Evolutionary conservation across 371 early-diverging fungal genomes (phyloP).

Genomic region (Globomyces sp.): DNA sequence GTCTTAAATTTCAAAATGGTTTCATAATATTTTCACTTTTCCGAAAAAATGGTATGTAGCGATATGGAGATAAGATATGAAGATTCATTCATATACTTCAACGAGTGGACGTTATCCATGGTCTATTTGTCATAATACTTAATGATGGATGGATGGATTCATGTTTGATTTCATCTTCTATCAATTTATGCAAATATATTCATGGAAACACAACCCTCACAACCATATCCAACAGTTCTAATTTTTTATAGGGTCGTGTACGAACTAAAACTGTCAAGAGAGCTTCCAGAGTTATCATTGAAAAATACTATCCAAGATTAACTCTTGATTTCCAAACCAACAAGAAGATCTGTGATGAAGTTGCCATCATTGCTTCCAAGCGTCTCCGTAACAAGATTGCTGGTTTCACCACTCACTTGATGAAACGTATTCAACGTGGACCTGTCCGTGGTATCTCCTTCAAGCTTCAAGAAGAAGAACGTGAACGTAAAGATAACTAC

Average conservation of each 20-base stretch:
- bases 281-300: conserved; percentile 99
- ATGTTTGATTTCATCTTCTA: too few species aligned
- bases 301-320: conserved; percentile 99
- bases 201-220: background rate
- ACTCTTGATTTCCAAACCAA: conserved; percentile 99
- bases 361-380: conserved; percentile 98
- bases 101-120: too few species aligned
- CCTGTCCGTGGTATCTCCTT: conserved; percentile 99
- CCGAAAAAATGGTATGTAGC: too few species aligned
- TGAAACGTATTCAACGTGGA: conserved; percentile 99
- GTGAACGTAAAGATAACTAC: conserved; percentile 99
- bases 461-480: conserved; percentile 94
- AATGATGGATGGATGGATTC: too few species aligned
- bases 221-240: conserved; percentile 16
- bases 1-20: too few species aligned
- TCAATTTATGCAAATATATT: too few species aligned
- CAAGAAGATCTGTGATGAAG: conserved; percentile 98
- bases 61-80: too few species aligned
- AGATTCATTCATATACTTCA: too few species aligned
- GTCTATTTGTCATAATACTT: too few species aligned
- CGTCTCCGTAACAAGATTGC: conserved; percentile 99
- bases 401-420: conserved; percentile 99
- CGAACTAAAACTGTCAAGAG: conserved; percentile 99
- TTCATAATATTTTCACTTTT: too few species aligned
- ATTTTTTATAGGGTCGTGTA: conserved; percentile 63